Conservation (phyloP, 805 yeast genomes). For the Metschnikowia hibisci region DNA sequence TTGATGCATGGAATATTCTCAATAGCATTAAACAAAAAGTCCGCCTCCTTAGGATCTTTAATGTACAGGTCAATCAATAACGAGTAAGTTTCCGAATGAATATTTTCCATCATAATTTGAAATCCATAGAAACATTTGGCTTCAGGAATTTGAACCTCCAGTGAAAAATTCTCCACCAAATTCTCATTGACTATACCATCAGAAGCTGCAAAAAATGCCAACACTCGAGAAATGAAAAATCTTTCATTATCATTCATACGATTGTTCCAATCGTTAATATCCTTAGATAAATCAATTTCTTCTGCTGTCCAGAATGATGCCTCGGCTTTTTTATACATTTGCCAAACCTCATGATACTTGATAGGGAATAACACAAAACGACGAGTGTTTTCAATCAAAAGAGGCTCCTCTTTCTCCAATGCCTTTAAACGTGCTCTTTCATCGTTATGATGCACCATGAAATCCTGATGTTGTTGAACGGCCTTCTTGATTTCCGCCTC, state of each 20-base stretch:
- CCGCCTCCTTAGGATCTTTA: constrained; percentile 92
- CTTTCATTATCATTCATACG: constrained; percentile 86
- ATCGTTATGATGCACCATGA: constrained; percentile 57
- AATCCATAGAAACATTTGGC: constrained; percentile 98
- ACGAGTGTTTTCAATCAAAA: constrained; percentile 75
- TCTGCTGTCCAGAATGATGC: constrained; percentile 99
- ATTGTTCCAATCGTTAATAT: constrained; percentile 88
- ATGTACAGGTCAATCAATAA: constrained; percentile 90
- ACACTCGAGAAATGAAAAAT: constrained; percentile 84
- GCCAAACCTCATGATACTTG: constrained; percentile 97
- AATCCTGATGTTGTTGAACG: constrained; percentile 46
- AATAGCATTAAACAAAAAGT: constrained; percentile 88
- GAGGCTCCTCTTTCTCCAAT: constrained; percentile 83
- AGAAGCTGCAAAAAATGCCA: constrained; percentile 97
- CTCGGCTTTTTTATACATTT: constrained; percentile 97
- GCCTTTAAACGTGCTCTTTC: constrained; percentile 74
- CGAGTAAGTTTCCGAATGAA: constrained; percentile 96
- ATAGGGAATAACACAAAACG: constrained; percentile 95
- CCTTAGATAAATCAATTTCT: constrained; percentile 94
- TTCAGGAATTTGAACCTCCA: constrained; percentile 95
- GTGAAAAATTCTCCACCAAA: constrained; percentile 93
- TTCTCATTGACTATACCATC: constrained; percentile 98
- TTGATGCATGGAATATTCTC: constrained; percentile 94
- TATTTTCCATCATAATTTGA: constrained; percentile 99
- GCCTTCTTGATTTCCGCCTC: constrained; percentile 23